These are phyloP conservation scores for Suillus cothurnatus DNA, from an alignment of 768 basidiomycete genomes.

Conservation along the genomic window DNA sequence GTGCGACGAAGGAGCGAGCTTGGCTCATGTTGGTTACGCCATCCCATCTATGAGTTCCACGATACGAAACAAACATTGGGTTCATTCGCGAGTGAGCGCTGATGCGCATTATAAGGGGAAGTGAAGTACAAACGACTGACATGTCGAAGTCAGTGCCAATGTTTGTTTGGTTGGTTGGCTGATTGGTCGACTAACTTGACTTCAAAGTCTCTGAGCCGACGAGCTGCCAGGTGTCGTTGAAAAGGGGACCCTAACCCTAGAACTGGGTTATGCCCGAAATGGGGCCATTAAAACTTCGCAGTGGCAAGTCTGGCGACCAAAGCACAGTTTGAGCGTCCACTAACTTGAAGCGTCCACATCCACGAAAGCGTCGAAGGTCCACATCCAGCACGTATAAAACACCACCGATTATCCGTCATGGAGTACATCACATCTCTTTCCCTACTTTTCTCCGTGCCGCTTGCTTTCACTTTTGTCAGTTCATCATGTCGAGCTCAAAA, in stretches of 20 bases:
- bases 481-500: background rate
- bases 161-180: background rate
- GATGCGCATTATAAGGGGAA: background rate
- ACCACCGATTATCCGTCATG: background rate
- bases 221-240: too few species aligned
- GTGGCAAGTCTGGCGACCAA: too few species aligned
- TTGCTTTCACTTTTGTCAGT: background rate
- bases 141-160: background rate
- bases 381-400: background rate
- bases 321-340: background rate
- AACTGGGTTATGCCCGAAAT: background rate
- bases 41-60: background rate
- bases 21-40: background rate
- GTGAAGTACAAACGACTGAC: background rate
- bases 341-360: background rate
- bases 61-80: background rate
- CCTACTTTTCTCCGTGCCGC: too few species aligned
- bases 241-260: conserved; percentile 4
- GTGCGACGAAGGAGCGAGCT: background rate
- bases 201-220: background rate
- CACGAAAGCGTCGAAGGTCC: conserved; percentile 5
- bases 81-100: background rate
- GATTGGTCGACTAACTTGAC: too few species aligned
- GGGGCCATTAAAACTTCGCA: background rate
- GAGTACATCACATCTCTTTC: background rate